Percentiles rank a stretch among this genome's conserved stretches.
Conservation (phyloP, 805 yeast genomes). For the Candida vaughaniae region DNA sequence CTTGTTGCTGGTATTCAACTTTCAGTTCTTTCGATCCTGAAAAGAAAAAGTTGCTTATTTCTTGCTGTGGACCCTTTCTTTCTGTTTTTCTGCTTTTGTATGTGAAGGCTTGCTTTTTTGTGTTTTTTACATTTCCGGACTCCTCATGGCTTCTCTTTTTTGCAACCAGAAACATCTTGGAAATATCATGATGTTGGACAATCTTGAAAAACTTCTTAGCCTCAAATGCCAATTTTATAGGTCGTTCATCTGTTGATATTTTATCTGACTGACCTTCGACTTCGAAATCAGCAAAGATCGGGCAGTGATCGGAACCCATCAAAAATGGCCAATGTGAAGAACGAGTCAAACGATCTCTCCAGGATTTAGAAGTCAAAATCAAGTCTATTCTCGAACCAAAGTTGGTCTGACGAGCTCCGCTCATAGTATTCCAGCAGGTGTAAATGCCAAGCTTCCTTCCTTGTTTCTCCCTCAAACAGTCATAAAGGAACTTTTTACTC, state of each 20-base stretch:
- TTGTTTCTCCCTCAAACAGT: slow-evolving; percentile 56
- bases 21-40: too few species aligned
- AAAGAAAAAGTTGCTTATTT: slow-evolving; percentile 25
- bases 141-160: slow-evolving; percentile 9
- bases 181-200: slow-evolving; percentile 31
- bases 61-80: slow-evolving; percentile 16
- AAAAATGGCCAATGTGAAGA: slow-evolving; percentile 67
- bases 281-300: slow-evolving; percentile 68
- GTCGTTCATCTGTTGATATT: too few species aligned
- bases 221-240: slow-evolving; percentile 51
- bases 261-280: neutral
- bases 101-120: slow-evolving; percentile 7
- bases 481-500: slow-evolving; percentile 40
- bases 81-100: slow-evolving; percentile 16
- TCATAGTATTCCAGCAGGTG: slow-evolving; percentile 88
- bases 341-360: slow-evolving; percentile 32
- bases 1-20: too few species aligned
- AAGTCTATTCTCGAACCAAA: slow-evolving; percentile 88
- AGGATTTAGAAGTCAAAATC: slow-evolving; percentile 43
- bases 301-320: slow-evolving; percentile 94
- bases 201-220: slow-evolving; percentile 50
- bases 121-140: slow-evolving; percentile 5
- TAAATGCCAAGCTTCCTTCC: slow-evolving; percentile 65
- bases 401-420: slow-evolving; percentile 74
- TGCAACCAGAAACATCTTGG: slow-evolving; percentile 23